Evolutionary conservation across 305 asterid genomes (phyloP).

Genomic region (Fraxinus sp.): DNA sequence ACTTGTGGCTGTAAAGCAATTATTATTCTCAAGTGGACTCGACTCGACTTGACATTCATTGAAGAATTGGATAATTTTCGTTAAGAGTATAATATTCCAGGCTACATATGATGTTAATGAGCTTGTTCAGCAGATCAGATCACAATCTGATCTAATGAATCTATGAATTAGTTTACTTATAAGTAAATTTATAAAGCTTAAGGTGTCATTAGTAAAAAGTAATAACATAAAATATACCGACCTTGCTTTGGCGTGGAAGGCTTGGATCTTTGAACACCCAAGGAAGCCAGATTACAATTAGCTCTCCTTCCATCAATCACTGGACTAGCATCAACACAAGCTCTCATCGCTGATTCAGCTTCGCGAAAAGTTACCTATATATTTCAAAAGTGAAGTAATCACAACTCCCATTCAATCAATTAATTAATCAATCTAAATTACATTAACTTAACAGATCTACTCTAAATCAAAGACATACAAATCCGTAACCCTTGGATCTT

Average conservation of each 20-base stretch:
- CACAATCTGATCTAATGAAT: background rate
- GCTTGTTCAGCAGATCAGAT: background rate
- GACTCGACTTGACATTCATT: background rate
- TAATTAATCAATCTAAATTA: background rate
- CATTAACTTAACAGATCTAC: background rate
- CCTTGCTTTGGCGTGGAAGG: conserved; percentile 80
- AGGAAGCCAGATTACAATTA: conserved; percentile 94
- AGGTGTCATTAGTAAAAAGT: background rate
- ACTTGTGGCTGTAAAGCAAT: conserved; percentile 29
- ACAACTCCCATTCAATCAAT: background rate
- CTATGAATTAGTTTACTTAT: background rate
- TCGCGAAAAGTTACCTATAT: conserved; percentile 87
- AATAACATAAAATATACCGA: conserved; percentile 28
- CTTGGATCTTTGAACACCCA: conserved; percentile 95
- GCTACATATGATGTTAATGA: background rate
- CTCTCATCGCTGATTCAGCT: conserved; percentile 92
- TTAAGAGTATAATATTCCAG: background rate
- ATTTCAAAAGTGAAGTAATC: background rate
- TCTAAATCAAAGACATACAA: conserved; percentile 38
- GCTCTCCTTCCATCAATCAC: conserved; percentile 98
- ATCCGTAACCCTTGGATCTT: conserved; percentile 98
- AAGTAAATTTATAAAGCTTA: background rate
- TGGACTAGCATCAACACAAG: conserved; percentile 90
- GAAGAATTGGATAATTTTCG: background rate
- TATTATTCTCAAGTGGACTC: background rate